Evolutionary conservation across 768 basidiomycete species (phyloP).

Genomic region (Botryobasidium botryosum): DNA sequence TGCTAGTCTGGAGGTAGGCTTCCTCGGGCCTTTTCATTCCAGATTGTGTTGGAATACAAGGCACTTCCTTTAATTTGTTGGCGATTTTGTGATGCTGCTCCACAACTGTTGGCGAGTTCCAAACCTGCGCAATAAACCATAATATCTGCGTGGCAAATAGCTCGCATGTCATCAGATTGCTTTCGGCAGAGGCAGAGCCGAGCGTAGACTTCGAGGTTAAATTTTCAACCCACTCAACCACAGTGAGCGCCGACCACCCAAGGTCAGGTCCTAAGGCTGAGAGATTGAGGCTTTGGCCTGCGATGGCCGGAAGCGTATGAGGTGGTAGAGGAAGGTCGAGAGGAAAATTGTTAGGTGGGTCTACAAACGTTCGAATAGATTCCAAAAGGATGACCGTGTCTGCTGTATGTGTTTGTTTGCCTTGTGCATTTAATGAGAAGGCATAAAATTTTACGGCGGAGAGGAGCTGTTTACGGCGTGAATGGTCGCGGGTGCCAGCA

Average conservation of each 20-base stretch:
- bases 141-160: no score
- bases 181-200: conserved; percentile 25
- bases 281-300: conserved; percentile 42
- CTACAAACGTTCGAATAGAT: conserved; percentile 52
- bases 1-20: conserved; percentile 72
- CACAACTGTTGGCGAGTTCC: conserved; percentile 56
- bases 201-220: conserved; percentile 33
- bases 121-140: no score
- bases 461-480: conserved; percentile 26
- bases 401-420: conserved; percentile 24
- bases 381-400: conserved; percentile 52
- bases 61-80: conserved; percentile 57
- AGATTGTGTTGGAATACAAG: conserved; percentile 53
- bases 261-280: conserved; percentile 38
- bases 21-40: conserved; percentile 61
- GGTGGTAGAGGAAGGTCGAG: conserved; percentile 58
- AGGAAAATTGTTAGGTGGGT: conserved; percentile 47
- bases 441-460: conserved; percentile 24
- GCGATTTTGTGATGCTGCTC: conserved; percentile 58
- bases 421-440: conserved; percentile 60
- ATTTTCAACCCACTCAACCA: conserved; percentile 60
- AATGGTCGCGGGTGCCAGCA: conserved; percentile 17
- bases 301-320: conserved; percentile 46
- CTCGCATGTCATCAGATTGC: conserved; percentile 47
- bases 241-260: conserved; percentile 60